Evolutionary conservation across 2,329 filamentous ascomycete species (phyloP).

Genomic region (Apiospora saccharicola): DNA sequence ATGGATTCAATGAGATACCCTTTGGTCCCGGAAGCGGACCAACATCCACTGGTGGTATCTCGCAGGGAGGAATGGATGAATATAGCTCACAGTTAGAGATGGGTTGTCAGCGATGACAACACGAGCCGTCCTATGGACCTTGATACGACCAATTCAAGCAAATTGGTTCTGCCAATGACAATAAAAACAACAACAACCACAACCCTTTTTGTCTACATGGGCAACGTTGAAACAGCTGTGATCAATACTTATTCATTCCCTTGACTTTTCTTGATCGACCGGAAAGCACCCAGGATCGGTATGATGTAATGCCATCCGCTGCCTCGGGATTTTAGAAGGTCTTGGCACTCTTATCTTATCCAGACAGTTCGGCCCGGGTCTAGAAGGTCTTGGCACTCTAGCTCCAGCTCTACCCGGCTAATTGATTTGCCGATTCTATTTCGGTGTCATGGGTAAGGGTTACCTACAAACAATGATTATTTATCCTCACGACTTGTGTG

Average conservation of each 20-base stretch:
- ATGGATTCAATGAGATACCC: background rate
- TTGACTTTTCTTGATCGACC: background rate
- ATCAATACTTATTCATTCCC: background rate
- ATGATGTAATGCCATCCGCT: conserved; percentile 14
- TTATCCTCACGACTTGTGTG: background rate
- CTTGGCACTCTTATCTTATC: conserved; percentile 21
- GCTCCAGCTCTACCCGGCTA: background rate
- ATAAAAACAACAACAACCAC: background rate
- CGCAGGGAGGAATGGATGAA: background rate
- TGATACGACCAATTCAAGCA: background rate
- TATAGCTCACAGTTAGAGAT: conserved; percentile 5
- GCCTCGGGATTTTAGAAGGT: conserved; percentile 13
- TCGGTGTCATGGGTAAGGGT: background rate
- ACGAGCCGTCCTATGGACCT: background rate
- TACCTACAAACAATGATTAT: background rate
- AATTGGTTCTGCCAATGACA: background rate
- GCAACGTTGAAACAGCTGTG: background rate
- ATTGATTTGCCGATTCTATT: background rate
- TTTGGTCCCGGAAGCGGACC: background rate
- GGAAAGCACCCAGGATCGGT: background rate
- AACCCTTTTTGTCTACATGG: background rate
- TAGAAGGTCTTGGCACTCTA: background rate
- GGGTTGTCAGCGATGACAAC: conserved; percentile 11
- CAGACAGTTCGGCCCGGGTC: background rate
- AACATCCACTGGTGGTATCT: background rate